Conservation (phyloP, 176 grass and related monocot genomes). For the Triticum monococcum region DNA sequence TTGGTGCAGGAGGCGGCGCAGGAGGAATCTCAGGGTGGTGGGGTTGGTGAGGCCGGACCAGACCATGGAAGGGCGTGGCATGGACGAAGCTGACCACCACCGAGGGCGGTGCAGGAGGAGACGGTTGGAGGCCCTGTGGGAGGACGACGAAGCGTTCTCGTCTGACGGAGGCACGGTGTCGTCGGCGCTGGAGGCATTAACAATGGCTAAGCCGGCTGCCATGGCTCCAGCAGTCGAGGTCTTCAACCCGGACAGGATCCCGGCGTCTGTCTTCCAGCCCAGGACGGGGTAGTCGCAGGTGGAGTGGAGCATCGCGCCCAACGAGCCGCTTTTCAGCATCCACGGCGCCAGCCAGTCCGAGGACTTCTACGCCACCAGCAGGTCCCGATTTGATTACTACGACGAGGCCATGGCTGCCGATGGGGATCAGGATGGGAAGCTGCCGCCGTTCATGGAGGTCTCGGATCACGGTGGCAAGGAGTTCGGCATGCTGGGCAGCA, state of each 20-base stretch:
- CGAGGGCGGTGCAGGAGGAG: too few species aligned
- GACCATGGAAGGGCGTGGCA: too few species aligned
- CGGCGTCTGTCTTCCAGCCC: slow-evolving; percentile 51
- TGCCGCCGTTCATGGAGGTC: slow-evolving; percentile 19
- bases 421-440: neutral
- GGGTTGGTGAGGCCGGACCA: too few species aligned
- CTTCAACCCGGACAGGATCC: slow-evolving; percentile 63
- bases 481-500: slow-evolving; percentile 18
- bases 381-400: slow-evolving; percentile 52
- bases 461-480: too few species aligned
- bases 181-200: slow-evolving; percentile 21
- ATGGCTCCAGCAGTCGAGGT: neutral
- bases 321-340: slow-evolving; percentile 75
- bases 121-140: too few species aligned
- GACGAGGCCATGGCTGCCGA: slow-evolving; percentile 27
- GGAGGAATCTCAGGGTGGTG: too few species aligned
- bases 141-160: neutral
- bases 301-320: slow-evolving; percentile 70
- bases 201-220: neutral
- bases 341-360: slow-evolving; percentile 33
- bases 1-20: too few species aligned
- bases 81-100: too few species aligned
- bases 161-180: neutral
- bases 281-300: slow-evolving; percentile 29
- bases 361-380: slow-evolving; percentile 37